Conservation (phyloP, 768 basidiomycete species). For the Boletus reticulatus region DNA sequence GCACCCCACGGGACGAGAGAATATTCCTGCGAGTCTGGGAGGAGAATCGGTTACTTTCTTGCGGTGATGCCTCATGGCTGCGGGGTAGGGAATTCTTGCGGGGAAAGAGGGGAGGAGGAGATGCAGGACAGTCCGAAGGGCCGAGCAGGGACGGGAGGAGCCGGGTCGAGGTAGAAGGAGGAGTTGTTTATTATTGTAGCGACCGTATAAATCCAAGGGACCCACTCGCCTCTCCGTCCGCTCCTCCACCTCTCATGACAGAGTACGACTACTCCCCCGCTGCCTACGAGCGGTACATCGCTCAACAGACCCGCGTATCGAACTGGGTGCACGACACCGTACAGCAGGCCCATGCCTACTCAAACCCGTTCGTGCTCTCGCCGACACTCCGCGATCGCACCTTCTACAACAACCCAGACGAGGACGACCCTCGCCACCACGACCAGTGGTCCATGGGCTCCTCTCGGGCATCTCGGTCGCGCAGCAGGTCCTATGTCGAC, state of each 20-base stretch:
- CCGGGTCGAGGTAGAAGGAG: neutral
- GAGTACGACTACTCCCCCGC: conserved; percentile 63
- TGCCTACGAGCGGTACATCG: conserved; percentile 45
- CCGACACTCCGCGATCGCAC: conserved; percentile 30
- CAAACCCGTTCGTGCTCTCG: conserved; percentile 30
- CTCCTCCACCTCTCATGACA: conserved; percentile 39
- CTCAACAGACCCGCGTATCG: conserved; percentile 46
- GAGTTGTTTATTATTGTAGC: neutral
- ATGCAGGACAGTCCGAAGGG: neutral
- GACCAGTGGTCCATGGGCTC: conserved; percentile 22
- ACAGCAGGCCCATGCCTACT: conserved; percentile 25
- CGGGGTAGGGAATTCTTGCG: conserved; percentile 23
- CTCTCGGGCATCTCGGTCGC: conserved; percentile 23
- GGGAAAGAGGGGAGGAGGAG: conserved; percentile 21
- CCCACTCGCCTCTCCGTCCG: conserved; percentile 7
- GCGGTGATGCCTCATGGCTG: conserved; percentile 16
- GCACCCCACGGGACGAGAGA: neutral
- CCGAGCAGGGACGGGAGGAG: neutral
- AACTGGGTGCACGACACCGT: conserved; percentile 49
- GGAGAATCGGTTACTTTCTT: neutral
- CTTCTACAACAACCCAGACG: conserved; percentile 23
- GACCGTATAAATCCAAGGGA: conserved; percentile 8
- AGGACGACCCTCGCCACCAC: neutral
- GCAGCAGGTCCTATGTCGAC: conserved; percentile 26
- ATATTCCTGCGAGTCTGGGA: neutral